Conservation (phyloP, 2,329 filamentous ascomycete genomes). For the Colletotrichum neosansevieriae region DNA sequence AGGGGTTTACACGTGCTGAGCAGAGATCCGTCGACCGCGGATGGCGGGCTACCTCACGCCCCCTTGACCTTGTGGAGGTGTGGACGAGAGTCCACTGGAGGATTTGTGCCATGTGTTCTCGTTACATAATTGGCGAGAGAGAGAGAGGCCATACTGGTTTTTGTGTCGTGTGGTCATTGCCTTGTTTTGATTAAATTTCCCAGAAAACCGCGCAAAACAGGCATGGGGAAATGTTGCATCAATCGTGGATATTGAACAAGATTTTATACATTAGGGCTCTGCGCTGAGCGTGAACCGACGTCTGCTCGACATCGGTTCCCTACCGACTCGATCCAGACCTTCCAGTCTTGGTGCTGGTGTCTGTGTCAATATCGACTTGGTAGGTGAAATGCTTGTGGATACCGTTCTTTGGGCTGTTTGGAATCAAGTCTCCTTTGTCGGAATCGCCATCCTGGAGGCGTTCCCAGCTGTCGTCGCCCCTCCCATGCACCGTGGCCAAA, state of each 20-base stretch:
- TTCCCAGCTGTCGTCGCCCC: conserved; percentile 39
- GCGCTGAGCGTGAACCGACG: conserved; percentile 3
- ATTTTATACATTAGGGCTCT: conserved; percentile 32
- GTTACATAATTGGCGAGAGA: background rate
- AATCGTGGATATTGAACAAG: conserved; percentile 26
- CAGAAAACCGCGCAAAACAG: conserved; percentile 14
- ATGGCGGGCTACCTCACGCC: background rate
- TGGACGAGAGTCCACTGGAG: background rate
- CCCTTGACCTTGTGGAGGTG: conserved; percentile 1
- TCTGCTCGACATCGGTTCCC: conserved; percentile 7
- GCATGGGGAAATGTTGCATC: conserved; percentile 1
- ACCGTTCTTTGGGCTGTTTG: conserved; percentile 18
- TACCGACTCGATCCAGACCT: conserved; percentile 17
- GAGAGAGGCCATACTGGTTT: background rate
- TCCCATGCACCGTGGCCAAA: conserved; percentile 33
- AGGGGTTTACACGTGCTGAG: conserved; percentile 15
- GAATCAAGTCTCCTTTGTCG: conserved; percentile 36
- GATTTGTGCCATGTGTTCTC: background rate
- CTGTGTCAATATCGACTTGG: conserved; percentile 32
- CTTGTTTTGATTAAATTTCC: conserved; percentile 22
- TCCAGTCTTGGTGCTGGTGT: background rate
- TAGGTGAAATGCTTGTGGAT: conserved; percentile 40
- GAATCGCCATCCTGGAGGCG: conserved; percentile 40
- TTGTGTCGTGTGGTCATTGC: conserved; percentile 22
- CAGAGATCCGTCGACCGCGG: conserved; percentile 16